Evolutionary conservation across 768 basidiomycete genomes (phyloP), one percentile per base, ranked within the genome.

Genomic region (Hydnum rufescens): DNA sequence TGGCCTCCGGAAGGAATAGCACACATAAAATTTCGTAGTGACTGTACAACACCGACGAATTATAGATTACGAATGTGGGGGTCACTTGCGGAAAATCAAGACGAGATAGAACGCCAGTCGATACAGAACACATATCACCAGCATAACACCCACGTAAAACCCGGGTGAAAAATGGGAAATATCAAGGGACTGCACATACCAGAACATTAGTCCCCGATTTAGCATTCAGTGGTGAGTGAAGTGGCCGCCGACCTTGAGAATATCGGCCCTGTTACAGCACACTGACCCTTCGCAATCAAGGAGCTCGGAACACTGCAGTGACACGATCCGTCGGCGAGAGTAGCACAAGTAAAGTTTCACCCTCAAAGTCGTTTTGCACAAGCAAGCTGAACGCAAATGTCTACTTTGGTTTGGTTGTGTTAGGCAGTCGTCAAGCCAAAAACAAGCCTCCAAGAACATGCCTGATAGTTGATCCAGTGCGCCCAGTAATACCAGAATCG

Each of bases 401-500:
- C 48, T 60, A 13, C 23, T 31, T 4, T 29, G 22, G n/a, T n/a
- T n/a, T n/a, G n/a, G 26, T 5, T n/a, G 39, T 0, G 63, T 58
- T 18, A 68, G 55, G 0, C 66, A 60, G 57, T 68, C 65, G 51
- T 68, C 71, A 2, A 66, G 65, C n/a, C n/a, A n/a, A n/a, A n/a
- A n/a, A n/a, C n/a, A n/a, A n/a, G n/a, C n/a, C n/a, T n/a, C n/a
- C n/a, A n/a, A n/a, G n/a, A n/a, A 51, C 69, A 70, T 58, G 67
- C 68, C 60, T 75, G 72, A 48, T 68, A 74, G 54, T 75, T 74
- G 65, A 75, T 73, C 51, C 64, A 74, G 59, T 75, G 74, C 59
- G 73, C 71, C 34, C 69, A 73, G 57, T 68, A 75, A 59, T 66
- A 75, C 75, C 75, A 77, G 60, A 76, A 78, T 0, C 71, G 64